These are phyloP conservation scores for Aspergillus ochraceus DNA, from an alignment of 2,329 filamentous ascomycete species.

Conservation along the genomic window DNA sequence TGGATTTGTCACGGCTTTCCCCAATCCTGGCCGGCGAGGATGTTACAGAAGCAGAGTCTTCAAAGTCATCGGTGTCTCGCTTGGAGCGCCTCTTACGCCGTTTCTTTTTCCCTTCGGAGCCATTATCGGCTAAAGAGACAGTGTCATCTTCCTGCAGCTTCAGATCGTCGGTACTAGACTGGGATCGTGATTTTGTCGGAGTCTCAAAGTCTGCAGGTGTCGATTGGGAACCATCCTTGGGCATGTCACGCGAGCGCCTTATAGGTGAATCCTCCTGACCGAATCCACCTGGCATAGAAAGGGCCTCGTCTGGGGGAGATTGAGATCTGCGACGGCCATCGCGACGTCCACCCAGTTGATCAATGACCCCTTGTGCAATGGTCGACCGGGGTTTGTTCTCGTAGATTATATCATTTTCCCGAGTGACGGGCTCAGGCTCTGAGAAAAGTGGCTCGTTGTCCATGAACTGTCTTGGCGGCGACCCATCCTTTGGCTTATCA, in stretches of 20 bases:
- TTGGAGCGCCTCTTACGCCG: constrained; percentile 29
- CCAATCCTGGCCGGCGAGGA: constrained; percentile 34
- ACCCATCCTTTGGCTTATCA: constrained; percentile 30
- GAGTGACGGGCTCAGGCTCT: constrained; percentile 20
- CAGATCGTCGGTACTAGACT: constrained; percentile 22
- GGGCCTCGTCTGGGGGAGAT: constrained; percentile 23
- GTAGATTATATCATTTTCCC: not conserved
- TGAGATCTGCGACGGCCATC: constrained; percentile 6
- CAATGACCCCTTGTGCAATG: constrained; percentile 26
- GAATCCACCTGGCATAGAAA: constrained; percentile 35
- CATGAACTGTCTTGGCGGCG: constrained; percentile 10
- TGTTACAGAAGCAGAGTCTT: constrained; percentile 38
- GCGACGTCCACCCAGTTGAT: constrained; percentile 22
- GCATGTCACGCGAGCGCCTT: not conserved
- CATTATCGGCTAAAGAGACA: constrained; percentile 8
- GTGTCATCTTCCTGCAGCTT: constrained; percentile 20
- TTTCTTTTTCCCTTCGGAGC: constrained; percentile 24
- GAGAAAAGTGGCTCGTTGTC: constrained; percentile 20
- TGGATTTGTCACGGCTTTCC: constrained; percentile 32
- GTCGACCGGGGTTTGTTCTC: constrained; percentile 13
- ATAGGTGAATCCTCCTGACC: constrained; percentile 15
- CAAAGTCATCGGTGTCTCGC: constrained; percentile 30
- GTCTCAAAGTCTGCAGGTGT: constrained; percentile 9
- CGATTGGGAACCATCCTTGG: constrained; percentile 16
- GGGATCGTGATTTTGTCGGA: constrained; percentile 17